A percentile compares a stretch with the other conserved stretches of the same genome.
Conservation (phyloP, 2,329 filamentous ascomycete species). For the Calcarisporium arbuscula region DNA sequence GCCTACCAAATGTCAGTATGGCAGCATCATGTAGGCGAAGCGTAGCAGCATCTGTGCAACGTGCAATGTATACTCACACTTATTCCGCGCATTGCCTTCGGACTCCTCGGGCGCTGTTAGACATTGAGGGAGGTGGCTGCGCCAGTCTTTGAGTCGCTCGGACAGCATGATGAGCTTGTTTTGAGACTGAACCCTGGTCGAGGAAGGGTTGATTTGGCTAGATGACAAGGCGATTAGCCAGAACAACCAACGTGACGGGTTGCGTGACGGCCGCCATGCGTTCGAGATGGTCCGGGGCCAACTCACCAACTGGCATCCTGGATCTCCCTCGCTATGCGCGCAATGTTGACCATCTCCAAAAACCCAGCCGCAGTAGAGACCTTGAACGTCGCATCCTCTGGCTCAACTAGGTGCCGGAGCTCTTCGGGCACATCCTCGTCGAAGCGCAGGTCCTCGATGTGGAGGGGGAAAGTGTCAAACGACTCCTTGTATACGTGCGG, state of each 20-base stretch:
- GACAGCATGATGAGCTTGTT: slow-evolving; percentile 19
- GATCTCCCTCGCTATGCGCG: slow-evolving; percentile 22
- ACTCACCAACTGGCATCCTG: slow-evolving; percentile 29
- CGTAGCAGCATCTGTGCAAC: background rate
- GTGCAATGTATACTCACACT: slow-evolving; percentile 13
- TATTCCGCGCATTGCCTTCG: slow-evolving; percentile 14
- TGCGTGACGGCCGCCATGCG: too few relatives aligned
- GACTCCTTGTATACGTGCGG: slow-evolving; percentile 34
- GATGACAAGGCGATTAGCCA: slow-evolving; percentile 9
- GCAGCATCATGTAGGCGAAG: background rate
- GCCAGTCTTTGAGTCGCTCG: slow-evolving; percentile 27
- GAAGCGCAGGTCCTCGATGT: slow-evolving; percentile 34
- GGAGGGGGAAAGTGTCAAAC: slow-evolving; percentile 31
- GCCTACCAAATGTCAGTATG: slow-evolving; percentile 10
- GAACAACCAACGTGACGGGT: background rate
- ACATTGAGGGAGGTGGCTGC: slow-evolving; percentile 28
- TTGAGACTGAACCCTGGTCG: slow-evolving; percentile 11
- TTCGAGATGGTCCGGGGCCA: too few relatives aligned
- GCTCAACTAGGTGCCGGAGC: slow-evolving; percentile 27
- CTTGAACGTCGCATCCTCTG: slow-evolving; percentile 23
- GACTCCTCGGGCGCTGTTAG: slow-evolving; percentile 14
- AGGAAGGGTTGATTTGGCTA: slow-evolving; percentile 19
- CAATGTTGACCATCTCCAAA: slow-evolving; percentile 25
- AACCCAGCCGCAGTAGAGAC: slow-evolving; percentile 31
- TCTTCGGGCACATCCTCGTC: slow-evolving; percentile 35